Conservation (phyloP, 352 stramenopile species). For the Phytopythium mirpurense region DNA sequence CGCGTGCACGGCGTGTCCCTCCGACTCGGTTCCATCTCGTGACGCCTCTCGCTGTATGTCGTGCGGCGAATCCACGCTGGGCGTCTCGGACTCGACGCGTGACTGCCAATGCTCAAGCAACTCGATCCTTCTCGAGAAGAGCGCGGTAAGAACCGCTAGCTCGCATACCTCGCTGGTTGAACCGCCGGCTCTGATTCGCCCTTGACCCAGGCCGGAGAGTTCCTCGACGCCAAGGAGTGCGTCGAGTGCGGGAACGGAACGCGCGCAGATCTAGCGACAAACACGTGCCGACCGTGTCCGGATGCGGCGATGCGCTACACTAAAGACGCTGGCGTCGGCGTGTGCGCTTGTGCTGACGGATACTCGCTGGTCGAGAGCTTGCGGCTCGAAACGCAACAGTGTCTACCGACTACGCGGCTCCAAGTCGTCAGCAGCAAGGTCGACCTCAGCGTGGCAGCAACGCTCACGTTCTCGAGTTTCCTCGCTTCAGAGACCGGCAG, state of each 20-base stretch:
- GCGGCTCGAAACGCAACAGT: constrained; percentile 28
- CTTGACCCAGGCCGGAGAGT: constrained; percentile 32
- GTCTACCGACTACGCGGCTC: constrained; percentile 37
- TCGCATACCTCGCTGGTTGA: neutral
- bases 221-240: constrained; percentile 62
- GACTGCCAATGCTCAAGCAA: constrained; percentile 49
- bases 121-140: constrained; percentile 51
- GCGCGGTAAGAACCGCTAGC: constrained; percentile 15
- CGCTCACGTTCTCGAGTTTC: constrained; percentile 42
- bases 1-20: constrained; percentile 33
- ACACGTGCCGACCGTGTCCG: constrained; percentile 60
- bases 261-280: constrained; percentile 22
- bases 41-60: constrained; percentile 43
- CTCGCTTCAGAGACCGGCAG: constrained; percentile 22
- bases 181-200: too few relatives aligned
- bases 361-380: constrained; percentile 52
- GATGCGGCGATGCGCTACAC: constrained; percentile 75
- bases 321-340: constrained; percentile 8
- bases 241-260: constrained; percentile 37
- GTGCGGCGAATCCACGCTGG: constrained; percentile 61
- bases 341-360: constrained; percentile 57
- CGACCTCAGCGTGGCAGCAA: constrained; percentile 22
- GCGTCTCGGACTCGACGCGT: constrained; percentile 15
- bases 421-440: constrained; percentile 51
- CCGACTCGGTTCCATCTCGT: constrained; percentile 27